A percentile compares a stretch with the other conserved stretches of the same genome.
Conservation (phyloP, 164 flowering plant genomes). For the Vitis cinerea region DNA sequence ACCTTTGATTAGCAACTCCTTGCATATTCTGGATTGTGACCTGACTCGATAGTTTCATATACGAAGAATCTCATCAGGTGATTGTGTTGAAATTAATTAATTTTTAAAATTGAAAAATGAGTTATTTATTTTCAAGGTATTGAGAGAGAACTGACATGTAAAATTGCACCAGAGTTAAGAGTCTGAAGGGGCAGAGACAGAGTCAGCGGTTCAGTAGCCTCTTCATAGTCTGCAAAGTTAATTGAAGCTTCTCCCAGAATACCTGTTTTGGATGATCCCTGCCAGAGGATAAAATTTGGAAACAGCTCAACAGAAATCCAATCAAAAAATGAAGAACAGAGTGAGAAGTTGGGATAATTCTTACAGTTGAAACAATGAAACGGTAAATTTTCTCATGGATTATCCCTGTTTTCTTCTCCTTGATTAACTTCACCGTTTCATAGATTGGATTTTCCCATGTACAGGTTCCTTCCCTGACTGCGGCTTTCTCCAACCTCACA, state of each 20-base stretch:
- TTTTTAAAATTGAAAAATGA: too few species aligned
- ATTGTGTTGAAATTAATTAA: not conserved
- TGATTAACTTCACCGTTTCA: slow-evolving; percentile 36
- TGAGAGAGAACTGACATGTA: slow-evolving; percentile 63
- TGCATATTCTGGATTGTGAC: slow-evolving; percentile 35
- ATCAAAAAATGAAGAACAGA: not conserved
- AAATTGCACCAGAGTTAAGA: slow-evolving; percentile 53
- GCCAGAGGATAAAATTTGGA: slow-evolving; percentile 3
- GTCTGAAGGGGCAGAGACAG: slow-evolving; percentile 63
- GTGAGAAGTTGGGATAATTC: not conserved
- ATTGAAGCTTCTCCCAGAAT: slow-evolving; percentile 71
- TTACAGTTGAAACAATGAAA: slow-evolving; percentile 39
- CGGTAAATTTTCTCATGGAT: slow-evolving; percentile 40
- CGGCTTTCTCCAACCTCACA: slow-evolving; percentile 35
- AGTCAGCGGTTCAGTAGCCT: slow-evolving; percentile 50
- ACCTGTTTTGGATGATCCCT: slow-evolving; percentile 82
- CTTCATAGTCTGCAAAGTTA: slow-evolving; percentile 74
- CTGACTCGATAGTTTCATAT: slow-evolving; percentile 18
- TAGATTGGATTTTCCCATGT: slow-evolving; percentile 43
- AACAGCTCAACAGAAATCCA: not conserved
- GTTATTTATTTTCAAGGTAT: too few species aligned
- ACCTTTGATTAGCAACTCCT: slow-evolving; percentile 31
- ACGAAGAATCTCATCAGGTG: not conserved
- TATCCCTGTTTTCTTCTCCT: slow-evolving; percentile 30
- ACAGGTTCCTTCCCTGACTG: slow-evolving; percentile 38